These are phyloP conservation scores for Luzula sylvatica DNA, from an alignment of 176 grass and related monocot genomes.

Conservation along the genomic window DNA sequence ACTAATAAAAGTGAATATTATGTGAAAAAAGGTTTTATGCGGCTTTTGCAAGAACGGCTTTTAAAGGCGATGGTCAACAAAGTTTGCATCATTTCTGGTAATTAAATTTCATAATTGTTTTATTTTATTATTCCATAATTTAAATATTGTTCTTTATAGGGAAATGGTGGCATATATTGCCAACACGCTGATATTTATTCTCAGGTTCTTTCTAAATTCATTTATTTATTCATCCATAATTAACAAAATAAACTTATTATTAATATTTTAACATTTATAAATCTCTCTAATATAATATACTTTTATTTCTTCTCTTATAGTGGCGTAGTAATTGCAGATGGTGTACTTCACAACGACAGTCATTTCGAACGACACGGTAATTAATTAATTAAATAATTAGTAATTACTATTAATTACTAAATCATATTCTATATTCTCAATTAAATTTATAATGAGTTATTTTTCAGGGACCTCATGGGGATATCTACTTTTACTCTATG, in stretches of 20 bases:
- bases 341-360: constrained; percentile 54
- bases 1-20: neutral
- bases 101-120: constrained; percentile 2
- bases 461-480: constrained; percentile 77
- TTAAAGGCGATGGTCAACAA: constrained; percentile 83
- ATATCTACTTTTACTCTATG: constrained; percentile 75
- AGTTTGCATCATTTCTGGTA: constrained; percentile 98
- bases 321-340: constrained; percentile 98
- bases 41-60: constrained; percentile 96
- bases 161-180: constrained; percentile 99
- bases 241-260: neutral
- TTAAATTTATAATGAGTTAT: constrained; percentile 9
- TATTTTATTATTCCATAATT: neutral
- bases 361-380: constrained; percentile 96
- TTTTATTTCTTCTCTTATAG: constrained; percentile 27
- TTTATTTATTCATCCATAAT: constrained; percentile 3
- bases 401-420: neutral
- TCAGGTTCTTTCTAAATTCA: constrained; percentile 50
- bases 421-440: neutral
- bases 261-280: constrained; percentile 8
- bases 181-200: constrained; percentile 93
- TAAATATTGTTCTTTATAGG: constrained; percentile 37
- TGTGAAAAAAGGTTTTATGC: constrained; percentile 80
- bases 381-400: neutral
- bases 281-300: neutral